A percentile compares a stretch with the other conserved stretches of the same genome.
These are phyloP conservation scores for Emericellopsis cladophorae DNA, from an alignment of 2,329 filamentous ascomycete species.

Conservation along the genomic window DNA sequence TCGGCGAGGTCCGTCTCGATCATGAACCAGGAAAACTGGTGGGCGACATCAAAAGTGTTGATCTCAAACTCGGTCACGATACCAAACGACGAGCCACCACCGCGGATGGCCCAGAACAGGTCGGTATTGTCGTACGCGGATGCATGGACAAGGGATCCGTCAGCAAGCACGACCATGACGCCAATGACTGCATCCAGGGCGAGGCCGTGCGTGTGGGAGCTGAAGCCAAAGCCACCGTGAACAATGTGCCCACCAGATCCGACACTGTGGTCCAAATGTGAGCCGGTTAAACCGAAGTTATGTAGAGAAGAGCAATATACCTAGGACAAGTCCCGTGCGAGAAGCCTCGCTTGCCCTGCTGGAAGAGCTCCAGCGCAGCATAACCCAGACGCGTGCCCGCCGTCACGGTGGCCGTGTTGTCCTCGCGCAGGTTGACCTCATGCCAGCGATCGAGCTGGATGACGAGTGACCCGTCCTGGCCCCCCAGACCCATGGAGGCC, in stretches of 20 bases:
- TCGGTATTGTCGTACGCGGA: constrained; percentile 21
- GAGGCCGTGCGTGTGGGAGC: constrained; percentile 10
- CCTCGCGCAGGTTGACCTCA: constrained; percentile 15
- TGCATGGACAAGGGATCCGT: constrained; percentile 15
- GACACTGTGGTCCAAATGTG: constrained; percentile 12
- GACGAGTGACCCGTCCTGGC: constrained; percentile 25
- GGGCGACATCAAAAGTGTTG: constrained; percentile 17
- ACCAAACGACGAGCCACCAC: constrained; percentile 27
- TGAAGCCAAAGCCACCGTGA: constrained; percentile 21
- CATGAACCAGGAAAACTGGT: not conserved
- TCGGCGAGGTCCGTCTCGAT: not conserved
- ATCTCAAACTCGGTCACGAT: constrained; percentile 25
- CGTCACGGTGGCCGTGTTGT: constrained; percentile 13
- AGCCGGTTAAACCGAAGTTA: not conserved
- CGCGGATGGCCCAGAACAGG: constrained; percentile 29
- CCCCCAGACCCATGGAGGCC: constrained; percentile 32
- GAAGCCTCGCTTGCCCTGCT: constrained; percentile 20
- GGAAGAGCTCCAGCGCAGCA: constrained; percentile 21
- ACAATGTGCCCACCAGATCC: constrained; percentile 31
- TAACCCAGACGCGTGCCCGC: constrained; percentile 23
- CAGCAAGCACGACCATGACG: constrained; percentile 22
- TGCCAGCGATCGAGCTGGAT: constrained; percentile 26
- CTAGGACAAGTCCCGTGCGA: constrained; percentile 29
- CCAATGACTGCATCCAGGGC: constrained; percentile 21
- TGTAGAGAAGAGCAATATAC: constrained; percentile 1